phyloP scores from a whole-genome alignment of 2,329 filamentous ascomycete genomes.

The Spiromastix sp. region DNA sequence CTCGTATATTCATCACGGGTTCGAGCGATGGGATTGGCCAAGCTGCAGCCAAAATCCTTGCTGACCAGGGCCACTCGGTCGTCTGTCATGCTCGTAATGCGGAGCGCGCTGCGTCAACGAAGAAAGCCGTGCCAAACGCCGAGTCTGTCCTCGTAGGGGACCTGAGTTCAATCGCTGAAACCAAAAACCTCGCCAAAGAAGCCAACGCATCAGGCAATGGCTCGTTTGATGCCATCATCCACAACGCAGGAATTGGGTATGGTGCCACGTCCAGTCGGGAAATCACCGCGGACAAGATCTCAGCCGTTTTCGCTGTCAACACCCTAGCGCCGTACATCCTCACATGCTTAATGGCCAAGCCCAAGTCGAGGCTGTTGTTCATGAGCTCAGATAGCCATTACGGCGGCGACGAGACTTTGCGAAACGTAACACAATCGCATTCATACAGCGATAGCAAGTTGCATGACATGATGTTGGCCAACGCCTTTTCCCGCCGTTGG shows the following conservation, averaged over 20 bases:
- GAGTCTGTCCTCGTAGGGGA: conserved; percentile 44
- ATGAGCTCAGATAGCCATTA: conserved; percentile 43
- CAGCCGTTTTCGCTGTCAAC: conserved; percentile 45
- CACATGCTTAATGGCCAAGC: conserved; percentile 37
- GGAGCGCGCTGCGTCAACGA: conserved; percentile 42
- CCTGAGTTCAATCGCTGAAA: conserved; percentile 41
- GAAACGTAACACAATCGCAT: conserved; percentile 24
- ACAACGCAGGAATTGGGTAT: conserved; percentile 46
- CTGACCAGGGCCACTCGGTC: conserved; percentile 44
- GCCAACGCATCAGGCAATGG: conserved; percentile 36
- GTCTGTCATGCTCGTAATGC: conserved; percentile 47
- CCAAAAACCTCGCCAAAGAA: conserved; percentile 41
- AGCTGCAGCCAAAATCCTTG: conserved; percentile 40
- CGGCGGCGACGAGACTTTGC: conserved; percentile 34
- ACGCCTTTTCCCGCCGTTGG: conserved; percentile 40
- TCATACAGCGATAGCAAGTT: conserved; percentile 48
- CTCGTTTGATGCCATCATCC: conserved; percentile 45
- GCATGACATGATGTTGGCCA: conserved; percentile 46
- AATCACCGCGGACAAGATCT: conserved; percentile 37
- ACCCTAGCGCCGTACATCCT: conserved; percentile 49
- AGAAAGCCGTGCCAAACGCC: conserved; percentile 39
- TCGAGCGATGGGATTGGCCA: conserved; percentile 48
- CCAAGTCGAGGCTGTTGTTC: conserved; percentile 42
- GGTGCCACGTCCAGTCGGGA: conserved; percentile 25
- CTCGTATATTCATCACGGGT: conserved; percentile 44